Evolutionary conservation across 75 land plant genomes (phyloP).

Genomic region (Selaginella tamariscina): DNA sequence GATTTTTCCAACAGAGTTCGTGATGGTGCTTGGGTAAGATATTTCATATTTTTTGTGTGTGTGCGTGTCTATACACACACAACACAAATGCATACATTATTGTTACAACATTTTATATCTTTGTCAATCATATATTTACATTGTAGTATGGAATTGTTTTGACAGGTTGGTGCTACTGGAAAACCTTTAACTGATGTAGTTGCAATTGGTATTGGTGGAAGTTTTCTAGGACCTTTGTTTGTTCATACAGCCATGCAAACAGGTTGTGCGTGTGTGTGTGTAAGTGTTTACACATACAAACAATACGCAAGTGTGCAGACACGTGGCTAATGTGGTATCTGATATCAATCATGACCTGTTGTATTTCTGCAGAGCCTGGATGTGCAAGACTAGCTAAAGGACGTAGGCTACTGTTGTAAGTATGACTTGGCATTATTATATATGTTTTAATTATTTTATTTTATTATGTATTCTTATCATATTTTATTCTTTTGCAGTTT

Average conservation of each 20-base stretch:
- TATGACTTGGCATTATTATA: background rate
- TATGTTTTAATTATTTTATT: background rate
- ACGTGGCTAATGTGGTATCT: too few species aligned
- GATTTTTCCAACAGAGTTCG: slow-evolving; percentile 9
- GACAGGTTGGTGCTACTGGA: slow-evolving; percentile 7
- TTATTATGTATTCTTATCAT: too few species aligned
- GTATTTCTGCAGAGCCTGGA: slow-evolving; percentile 3
- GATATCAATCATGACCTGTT: background rate
- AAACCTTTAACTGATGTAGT: slow-evolving; percentile 4
- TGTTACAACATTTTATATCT: too few species aligned
- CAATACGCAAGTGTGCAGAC: too few species aligned
- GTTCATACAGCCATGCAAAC: slow-evolving; percentile 62
- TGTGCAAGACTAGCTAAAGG: background rate
- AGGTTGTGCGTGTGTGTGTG: background rate
- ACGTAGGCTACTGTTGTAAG: slow-evolving; percentile 11
- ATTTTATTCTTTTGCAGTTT: background rate
- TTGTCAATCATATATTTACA: too few species aligned
- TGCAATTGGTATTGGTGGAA: slow-evolving; percentile 11
- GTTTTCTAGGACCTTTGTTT: slow-evolving; percentile 9
- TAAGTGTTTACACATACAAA: too few species aligned
- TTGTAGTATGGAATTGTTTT: background rate
- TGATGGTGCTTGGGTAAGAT: background rate
- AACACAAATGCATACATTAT: too few species aligned
- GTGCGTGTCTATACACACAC: too few species aligned
- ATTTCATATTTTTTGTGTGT: background rate